A percentile compares a stretch with the other conserved stretches of the same genome.
Conservation (phyloP, 805 yeast species). For the Hanseniaspora clermontiae region DNA sequence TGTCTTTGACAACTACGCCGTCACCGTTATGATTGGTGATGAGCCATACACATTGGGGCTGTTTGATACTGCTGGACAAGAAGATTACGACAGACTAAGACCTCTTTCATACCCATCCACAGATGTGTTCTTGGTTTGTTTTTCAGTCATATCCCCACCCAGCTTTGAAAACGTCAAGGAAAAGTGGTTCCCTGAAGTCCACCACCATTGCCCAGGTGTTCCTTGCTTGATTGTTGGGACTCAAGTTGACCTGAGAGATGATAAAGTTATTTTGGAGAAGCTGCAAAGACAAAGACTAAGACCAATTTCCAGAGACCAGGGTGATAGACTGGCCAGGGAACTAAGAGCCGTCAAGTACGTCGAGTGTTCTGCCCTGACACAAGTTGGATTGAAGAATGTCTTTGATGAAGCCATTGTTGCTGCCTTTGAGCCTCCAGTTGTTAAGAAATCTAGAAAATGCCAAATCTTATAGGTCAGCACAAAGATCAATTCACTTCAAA, state of each 20-base stretch:
- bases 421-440: constrained; percentile 91
- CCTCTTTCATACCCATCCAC: constrained; percentile 96
- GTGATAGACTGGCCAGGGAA: constrained; percentile 86
- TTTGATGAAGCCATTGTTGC: constrained; percentile 98
- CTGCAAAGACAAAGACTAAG: constrained; percentile 79
- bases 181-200: constrained; percentile 98
- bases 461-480: constrained; percentile 46
- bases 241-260: constrained; percentile 88
- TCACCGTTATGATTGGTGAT: constrained; percentile 90
- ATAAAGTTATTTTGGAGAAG: constrained; percentile 78
- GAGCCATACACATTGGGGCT: constrained; percentile 96
- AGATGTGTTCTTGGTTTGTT: constrained; percentile 90
- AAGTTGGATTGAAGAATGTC: constrained; percentile 92
- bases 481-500: background rate
- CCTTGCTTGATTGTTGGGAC: constrained; percentile 96
- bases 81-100: constrained; percentile 94
- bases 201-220: constrained; percentile 95
- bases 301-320: constrained; percentile 76
- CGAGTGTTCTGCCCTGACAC: constrained; percentile 95
- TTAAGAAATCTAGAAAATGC: constrained; percentile 66
- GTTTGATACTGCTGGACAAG: constrained; percentile 98
- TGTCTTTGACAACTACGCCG: constrained; percentile 93
- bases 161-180: constrained; percentile 94
- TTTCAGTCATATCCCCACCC: constrained; percentile 93
- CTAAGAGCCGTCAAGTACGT: constrained; percentile 91